Conservation (phyloP, 768 basidiomycete genomes). For the Mrakia frigida region DNA sequence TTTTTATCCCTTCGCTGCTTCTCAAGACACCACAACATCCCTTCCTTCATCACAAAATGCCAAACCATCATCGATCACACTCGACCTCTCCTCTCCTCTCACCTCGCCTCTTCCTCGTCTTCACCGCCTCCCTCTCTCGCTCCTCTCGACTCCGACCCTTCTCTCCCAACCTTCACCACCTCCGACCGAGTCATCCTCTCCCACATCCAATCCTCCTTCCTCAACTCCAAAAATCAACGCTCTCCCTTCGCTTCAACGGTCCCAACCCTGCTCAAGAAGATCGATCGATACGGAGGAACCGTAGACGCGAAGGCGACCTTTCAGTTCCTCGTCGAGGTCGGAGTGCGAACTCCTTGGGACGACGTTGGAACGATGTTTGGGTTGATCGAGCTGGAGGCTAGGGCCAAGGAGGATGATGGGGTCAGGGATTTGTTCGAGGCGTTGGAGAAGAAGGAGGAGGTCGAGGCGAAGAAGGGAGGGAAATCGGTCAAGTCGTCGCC, state of each 20-base stretch:
- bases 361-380: constrained; percentile 53
- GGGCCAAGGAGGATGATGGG: not conserved
- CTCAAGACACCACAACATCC: constrained; percentile 46
- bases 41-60: constrained; percentile 49
- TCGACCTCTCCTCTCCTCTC: constrained; percentile 21
- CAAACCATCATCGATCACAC: constrained; percentile 33
- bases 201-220: constrained; percentile 36
- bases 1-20: not conserved
- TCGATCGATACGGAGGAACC: constrained; percentile 36
- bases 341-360: constrained; percentile 76
- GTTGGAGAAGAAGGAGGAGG: constrained; percentile 9
- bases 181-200: constrained; percentile 39
- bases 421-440: constrained; percentile 23
- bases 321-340: constrained; percentile 60
- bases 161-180: constrained; percentile 21
- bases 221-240: constrained; percentile 49
- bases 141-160: not conserved
- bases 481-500: not conserved
- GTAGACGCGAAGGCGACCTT: constrained; percentile 46
- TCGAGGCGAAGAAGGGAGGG: not conserved
- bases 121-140: constrained; percentile 21
- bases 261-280: constrained; percentile 27
- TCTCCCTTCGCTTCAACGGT: constrained; percentile 58
- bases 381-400: constrained; percentile 39
- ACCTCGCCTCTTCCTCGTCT: constrained; percentile 11